phyloP scores from a whole-genome alignment of 306 rosid species.

The Delonix regia region DNA sequence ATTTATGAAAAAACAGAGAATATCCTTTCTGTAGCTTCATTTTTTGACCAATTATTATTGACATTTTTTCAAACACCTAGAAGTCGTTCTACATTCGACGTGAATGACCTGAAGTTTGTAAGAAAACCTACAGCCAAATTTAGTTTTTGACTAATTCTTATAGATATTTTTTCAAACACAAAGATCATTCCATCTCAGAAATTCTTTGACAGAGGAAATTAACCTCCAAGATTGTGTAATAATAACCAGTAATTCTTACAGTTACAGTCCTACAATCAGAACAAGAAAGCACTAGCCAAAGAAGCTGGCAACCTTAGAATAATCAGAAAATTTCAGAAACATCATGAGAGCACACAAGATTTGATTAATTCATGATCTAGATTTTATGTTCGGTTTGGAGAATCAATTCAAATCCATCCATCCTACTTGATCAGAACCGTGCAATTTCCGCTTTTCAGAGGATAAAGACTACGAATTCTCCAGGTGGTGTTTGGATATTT shows the following conservation, averaged over 20 bases:
- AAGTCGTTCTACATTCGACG: conserved; percentile 21
- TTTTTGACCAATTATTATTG: conserved; percentile 23
- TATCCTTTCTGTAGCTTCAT: conserved; percentile 32
- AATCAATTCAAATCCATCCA: not conserved
- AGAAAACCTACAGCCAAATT: conserved; percentile 28
- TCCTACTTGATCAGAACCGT: not conserved
- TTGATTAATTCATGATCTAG: not conserved
- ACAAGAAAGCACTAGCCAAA: too few relatives aligned
- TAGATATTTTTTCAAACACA: too few relatives aligned
- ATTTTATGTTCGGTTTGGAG: not conserved
- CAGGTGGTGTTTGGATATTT: too few relatives aligned
- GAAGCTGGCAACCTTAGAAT: not conserved
- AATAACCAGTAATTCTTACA: conserved; percentile 2
- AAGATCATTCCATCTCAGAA: not conserved
- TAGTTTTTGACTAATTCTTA: too few relatives aligned
- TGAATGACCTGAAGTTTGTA: conserved; percentile 7
- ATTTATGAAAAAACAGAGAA: not conserved
- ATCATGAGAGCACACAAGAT: not conserved
- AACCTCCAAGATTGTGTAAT: conserved; percentile 15
- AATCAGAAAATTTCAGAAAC: not conserved
- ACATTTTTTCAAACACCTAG: not conserved
- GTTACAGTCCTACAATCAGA: not conserved
- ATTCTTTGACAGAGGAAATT: conserved; percentile 24
- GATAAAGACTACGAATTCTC: not conserved
- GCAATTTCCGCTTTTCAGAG: not conserved